Conservation (phyloP, 2,329 filamentous ascomycete genomes). For the Ophiosphaerella korrae region DNA sequence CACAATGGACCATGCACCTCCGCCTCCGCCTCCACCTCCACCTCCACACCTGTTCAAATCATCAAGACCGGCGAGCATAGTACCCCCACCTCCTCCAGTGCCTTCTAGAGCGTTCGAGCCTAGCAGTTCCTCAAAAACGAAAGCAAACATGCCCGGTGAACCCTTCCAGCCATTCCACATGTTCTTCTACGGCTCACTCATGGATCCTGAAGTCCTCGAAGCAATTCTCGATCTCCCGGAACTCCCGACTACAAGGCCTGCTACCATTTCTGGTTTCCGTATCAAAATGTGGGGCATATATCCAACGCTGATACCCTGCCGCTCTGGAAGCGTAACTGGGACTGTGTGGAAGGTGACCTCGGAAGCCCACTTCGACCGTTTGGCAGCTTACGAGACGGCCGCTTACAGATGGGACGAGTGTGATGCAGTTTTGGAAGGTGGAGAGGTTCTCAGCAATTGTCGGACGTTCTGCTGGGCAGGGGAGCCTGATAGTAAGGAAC, state of each 20-base stretch:
- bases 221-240: conserved; percentile 30
- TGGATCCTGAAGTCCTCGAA: conserved; percentile 38
- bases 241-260: conserved; percentile 22
- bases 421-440: conserved; percentile 14
- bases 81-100: background rate
- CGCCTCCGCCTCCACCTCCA: background rate
- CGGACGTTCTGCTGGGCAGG: conserved; percentile 31
- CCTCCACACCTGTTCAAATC: conserved; percentile 1
- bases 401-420: conserved; percentile 25
- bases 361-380: conserved; percentile 18
- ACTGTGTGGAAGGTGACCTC: no score
- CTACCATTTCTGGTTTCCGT: conserved; percentile 29
- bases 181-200: conserved; percentile 43
- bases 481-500: conserved; percentile 21
- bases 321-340: conserved; percentile 9
- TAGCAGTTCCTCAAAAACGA: conserved; percentile 3
- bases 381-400: conserved; percentile 27
- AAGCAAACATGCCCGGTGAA: conserved; percentile 6
- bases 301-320: conserved; percentile 25
- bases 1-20: background rate
- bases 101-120: conserved; percentile 4
- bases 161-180: conserved; percentile 31
- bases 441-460: conserved; percentile 10
- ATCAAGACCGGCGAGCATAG: background rate
- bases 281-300: conserved; percentile 44